A percentile compares a stretch with the other conserved stretches of the same genome.
Evolutionary conservation across 1,284 basidiomycete species (phyloP).

Genomic region (Melanopsichium pennsylvanicum): DNA sequence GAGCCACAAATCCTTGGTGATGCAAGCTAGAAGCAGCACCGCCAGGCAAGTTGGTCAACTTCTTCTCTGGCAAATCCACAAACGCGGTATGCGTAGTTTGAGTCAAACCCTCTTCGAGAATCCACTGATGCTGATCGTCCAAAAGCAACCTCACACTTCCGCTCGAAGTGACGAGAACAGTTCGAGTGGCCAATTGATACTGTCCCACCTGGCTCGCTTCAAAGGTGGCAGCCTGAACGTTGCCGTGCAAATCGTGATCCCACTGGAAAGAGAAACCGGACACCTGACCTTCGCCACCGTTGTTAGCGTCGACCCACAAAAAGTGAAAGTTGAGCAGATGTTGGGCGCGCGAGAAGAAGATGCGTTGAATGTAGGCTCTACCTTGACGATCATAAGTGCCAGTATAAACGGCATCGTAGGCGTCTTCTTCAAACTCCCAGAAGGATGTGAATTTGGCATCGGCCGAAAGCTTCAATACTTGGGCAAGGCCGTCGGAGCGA

Average conservation of each 20-base stretch:
- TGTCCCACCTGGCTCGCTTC: constrained; percentile 70
- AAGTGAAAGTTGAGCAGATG: constrained; percentile 70
- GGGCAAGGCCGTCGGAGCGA: constrained; percentile 48
- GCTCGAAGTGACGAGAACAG: constrained; percentile 77
- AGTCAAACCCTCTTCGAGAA: constrained; percentile 81
- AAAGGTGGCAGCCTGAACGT: constrained; percentile 70
- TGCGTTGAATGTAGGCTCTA: constrained; percentile 73
- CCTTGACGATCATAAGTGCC: constrained; percentile 74
- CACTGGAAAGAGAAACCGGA: constrained; percentile 77
- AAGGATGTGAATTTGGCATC: constrained; percentile 43
- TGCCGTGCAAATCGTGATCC: constrained; percentile 76
- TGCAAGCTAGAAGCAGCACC: constrained; percentile 40
- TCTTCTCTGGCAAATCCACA: constrained; percentile 79
- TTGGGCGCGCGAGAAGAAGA: constrained; percentile 70
- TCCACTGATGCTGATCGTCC: constrained; percentile 75
- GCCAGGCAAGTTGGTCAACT: constrained; percentile 62
- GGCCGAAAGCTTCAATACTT: constrained; percentile 51
- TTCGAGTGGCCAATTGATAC: constrained; percentile 69
- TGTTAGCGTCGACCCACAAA: constrained; percentile 71
- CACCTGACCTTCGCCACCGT: constrained; percentile 71
- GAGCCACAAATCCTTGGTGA: constrained; percentile 72
- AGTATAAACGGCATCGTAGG: constrained; percentile 61
- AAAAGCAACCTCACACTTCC: constrained; percentile 82
- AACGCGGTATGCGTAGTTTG: constrained; percentile 72
- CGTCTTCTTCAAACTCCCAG: constrained; percentile 63